A percentile compares a stretch with the other conserved stretches of the same genome.
Conservation (phyloP, 306 rosid genomes). For the Prunus kanzakura region DNA sequence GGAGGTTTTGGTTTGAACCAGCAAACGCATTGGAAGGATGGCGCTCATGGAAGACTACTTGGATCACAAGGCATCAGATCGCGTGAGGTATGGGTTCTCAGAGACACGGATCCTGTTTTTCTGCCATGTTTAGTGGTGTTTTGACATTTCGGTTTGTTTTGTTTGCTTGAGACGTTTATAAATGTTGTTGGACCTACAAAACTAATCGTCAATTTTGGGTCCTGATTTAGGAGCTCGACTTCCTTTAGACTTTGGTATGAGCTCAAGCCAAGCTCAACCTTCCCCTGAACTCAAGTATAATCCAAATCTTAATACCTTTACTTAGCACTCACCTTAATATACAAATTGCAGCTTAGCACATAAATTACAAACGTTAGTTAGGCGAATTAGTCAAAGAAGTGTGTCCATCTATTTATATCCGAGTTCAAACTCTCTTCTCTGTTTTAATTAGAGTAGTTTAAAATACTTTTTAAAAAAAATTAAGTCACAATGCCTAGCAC, state of each 20-base stretch:
- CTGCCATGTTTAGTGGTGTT: background rate
- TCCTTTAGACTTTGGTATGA: background rate
- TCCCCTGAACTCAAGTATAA: background rate
- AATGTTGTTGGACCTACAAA: background rate
- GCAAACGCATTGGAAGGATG: constrained; percentile 8
- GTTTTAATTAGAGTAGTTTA: too few species aligned
- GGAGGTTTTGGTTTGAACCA: too few species aligned
- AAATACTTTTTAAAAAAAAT: too few species aligned
- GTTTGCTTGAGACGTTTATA: background rate
- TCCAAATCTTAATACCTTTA: too few species aligned
- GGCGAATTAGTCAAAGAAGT: too few species aligned
- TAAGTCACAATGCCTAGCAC: background rate
- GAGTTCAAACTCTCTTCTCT: too few species aligned
- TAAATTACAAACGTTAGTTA: too few species aligned
- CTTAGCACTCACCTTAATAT: background rate
- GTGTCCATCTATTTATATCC: too few species aligned
- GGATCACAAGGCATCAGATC: constrained; percentile 24
- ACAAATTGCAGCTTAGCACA: background rate
- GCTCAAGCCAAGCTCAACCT: background rate
- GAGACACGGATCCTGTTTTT: background rate
- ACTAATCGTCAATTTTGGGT: background rate
- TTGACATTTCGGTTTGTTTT: background rate
- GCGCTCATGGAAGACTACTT: constrained; percentile 6
- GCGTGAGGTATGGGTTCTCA: constrained; percentile 48
- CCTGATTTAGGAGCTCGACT: background rate